phyloP scores from a whole-genome alignment of 257 asterid genomes.

The Nicotiana tomentosiformis region DNA sequence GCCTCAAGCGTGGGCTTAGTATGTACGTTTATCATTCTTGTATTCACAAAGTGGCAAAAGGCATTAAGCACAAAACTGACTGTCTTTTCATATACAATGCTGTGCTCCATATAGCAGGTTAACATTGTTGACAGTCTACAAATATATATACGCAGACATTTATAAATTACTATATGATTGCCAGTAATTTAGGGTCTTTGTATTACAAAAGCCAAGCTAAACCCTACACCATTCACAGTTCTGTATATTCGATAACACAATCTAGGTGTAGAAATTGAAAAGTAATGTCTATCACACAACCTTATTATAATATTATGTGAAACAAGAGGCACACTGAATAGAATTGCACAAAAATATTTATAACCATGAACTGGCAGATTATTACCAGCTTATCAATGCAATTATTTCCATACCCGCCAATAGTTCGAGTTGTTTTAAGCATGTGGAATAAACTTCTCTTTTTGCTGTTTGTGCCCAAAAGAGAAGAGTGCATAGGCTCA shows the following conservation, averaged over 20 bases:
- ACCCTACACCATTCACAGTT: background rate
- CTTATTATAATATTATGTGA: background rate
- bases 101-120: background rate
- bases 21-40: background rate
- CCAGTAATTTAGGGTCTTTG: background rate
- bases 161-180: background rate
- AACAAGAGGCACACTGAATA: background rate
- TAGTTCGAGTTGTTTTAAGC: constrained; percentile 91
- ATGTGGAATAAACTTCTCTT: constrained; percentile 91
- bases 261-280: background rate
- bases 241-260: background rate
- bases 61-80: background rate
- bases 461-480: constrained; percentile 66
- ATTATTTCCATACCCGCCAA: constrained; percentile 75
- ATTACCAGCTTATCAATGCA: constrained; percentile 10
- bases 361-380: background rate
- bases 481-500: constrained; percentile 79
- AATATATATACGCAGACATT: background rate
- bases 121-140: background rate
- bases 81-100: background rate
- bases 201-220: background rate
- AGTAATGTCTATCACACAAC: background rate
- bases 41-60: background rate
- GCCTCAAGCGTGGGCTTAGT: background rate
- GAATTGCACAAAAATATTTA: background rate